Evolutionary conservation across 176 grass and related monocot genomes (phyloP), one percentile per base, ranked within the genome.

Genomic region (Aegilops sharonensis): DNA sequence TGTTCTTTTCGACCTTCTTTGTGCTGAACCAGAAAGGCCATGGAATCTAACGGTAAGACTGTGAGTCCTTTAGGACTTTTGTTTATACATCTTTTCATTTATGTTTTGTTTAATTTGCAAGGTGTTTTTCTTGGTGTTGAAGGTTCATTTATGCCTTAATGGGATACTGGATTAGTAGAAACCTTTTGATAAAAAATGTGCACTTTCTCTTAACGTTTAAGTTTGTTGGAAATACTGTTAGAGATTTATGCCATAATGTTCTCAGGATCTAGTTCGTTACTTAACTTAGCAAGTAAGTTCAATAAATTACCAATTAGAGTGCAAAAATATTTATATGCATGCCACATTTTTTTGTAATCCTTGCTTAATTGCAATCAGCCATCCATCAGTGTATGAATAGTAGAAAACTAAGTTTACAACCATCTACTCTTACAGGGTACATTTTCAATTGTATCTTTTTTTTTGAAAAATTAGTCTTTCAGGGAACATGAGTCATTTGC

Each of bases 1-100:
- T 76, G 97, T 96, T 91, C 90, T 99, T 68, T 96, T 94, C 52
- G 97, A 99, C 69, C 88, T 99, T 91, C 71, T 99, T 71, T 99
- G 92, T 14, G 94, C 92, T 15, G 97, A 99, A 65, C 94, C 94
- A 65, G 94, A 99, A 94, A 89, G 94, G 47, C 97, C 97, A 36
- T 99, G 97, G 97, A 99, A 99, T 82, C 66, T 99, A 85, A 96
- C 86, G 64, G 97, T 99, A 92, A 90, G 91, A 10, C 47, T 65
- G 81, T 5, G 64, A 25, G 85, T 23, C 48, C 45, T 64, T 10
- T 78, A 61, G 17, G 24, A 69, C 11, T 32, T 68, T 20, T 79
- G 4, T 80, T 30, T 54, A 54, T 18, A 54, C 50, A 54, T 5
- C 15, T 54, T 15, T 18, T 54, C 50, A 30, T 79, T 78, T 27